Base-by-base conservation (phyloP, 2,329 filamentous ascomycete species). In the Chrysoporthe cubensis region DNA sequence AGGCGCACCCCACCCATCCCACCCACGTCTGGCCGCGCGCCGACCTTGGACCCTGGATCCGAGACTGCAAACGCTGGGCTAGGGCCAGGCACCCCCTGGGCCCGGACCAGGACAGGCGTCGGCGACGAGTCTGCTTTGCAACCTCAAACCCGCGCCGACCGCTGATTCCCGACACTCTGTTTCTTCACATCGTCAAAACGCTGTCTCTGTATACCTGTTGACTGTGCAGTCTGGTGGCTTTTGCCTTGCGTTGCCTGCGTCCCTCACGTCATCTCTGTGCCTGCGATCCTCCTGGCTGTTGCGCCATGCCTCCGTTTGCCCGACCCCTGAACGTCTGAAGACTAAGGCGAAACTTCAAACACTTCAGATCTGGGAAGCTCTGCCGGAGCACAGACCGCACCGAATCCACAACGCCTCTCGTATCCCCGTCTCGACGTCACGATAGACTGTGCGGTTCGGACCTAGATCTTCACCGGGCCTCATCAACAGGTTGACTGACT, bases 271-370 rank as follows among this genome's bases (percentile, higher is more conserved):
- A 4, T n/a, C n/a, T 26, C 21, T 54, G n/a, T 21, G 21, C 8
- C 50, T 32, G 26, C 26, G 14, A 16, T 5, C 54, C 26, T 21
- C 32, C 21, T n/a, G 32, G 16, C 42, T 42, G 37, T 26, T 52
- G 26, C 40, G 14, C 21, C 26, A 16, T 56, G 18, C 21, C 44
- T 32, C 43, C 32, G 50, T 54, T 54, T 54, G 21, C 50, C 21
- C 21, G 21, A 56, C 57, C 48, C 58, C 61, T 62, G 62, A 57
- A 62, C 56, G 16, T 57, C 54, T 57, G 54, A 57, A 57, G 34
- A 40, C 54, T 21, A 16, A 40, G 54, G 64, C 65, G 67, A 69
- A 69, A 69, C 67, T 50, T 62, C 60, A 64, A 62, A 69, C 64
- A 61, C 61, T 44, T 64, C 62, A 58, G 62, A 65, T 65, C 40